Evolutionary conservation across 1,284 basidiomycete species (phyloP), one percentile per base, ranked within the genome.

Genomic region (Ceratobasidium sp.): DNA sequence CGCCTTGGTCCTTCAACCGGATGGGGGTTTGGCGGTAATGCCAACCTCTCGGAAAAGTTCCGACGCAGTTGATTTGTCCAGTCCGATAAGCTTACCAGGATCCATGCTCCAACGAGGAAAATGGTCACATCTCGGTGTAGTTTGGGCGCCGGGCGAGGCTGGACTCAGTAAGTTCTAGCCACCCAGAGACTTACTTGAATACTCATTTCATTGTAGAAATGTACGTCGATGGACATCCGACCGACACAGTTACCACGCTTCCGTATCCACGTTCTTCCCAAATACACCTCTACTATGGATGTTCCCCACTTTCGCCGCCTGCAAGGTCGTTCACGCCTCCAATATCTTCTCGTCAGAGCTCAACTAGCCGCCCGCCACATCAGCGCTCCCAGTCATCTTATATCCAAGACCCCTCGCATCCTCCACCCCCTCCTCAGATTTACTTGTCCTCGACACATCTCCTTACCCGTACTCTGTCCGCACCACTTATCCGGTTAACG

Each of bases 141-240:
- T 51, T 53, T 76, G 73, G 73, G 63, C 28, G 9, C 51, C 73
- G 3, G 73, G 63, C 39, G 67, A 69, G n/a, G 53, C 40, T 15
- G 53, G 66, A 51, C 40, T 70, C 6, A 77, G 78, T 69, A 58
- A 28, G 58, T 63, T 60, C 33, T 78, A 33, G 23, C 56, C 10
- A 55, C 71, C 4, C 20, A 61, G 67, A 40, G 33, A 46, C 15
- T n/a, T 79, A n/a, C 66, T 64, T 60, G 56, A 78, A 66, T 66
- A 80, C 51, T 68, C 20, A 18, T 39, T n/a, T 28, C 63, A n/a
- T 80, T 28, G 26, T 68, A 94, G 93, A 92, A 1, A 81, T 95
- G 0, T 94, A 93, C 81, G 79, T 94, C 10, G 93, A 95, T 81
- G 94, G 94, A 12, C 86, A 88, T 5, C 85, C 93, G 44, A 87